Base-by-base conservation (phyloP, 345 rosid genomes). In the Corchorus olitorius region DNA sequence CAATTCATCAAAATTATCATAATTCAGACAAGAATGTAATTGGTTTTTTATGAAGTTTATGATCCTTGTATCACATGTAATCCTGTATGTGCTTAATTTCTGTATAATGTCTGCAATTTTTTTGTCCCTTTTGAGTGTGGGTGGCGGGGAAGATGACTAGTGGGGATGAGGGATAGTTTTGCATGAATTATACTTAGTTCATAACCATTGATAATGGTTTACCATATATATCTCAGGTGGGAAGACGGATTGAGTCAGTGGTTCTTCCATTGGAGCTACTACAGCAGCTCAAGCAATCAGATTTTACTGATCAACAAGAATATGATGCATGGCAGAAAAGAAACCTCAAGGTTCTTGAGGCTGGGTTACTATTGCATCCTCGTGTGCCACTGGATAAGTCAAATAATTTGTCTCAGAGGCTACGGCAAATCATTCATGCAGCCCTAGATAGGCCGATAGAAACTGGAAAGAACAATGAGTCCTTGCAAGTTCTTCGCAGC, bases 401-500 rank as follows among this genome's bases (percentile, higher is more conserved):
- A 6, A 91, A 86, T 81, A 37, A 76, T 70, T 70, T 85, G 8
- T 83, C 95, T 11, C 98, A 93, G 75, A 80, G 97, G 11, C 76
- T 96, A 58, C 86, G 91, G 16, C 97, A 96, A 76, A 89, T 91
- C 1, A 88, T 96, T 73, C 87, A 87, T 63, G 91, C 83, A 9
- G 95, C 98, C 66, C 55, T 92, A 56, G 97, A 90, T 70, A 80
- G 90, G 76, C 92, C 93, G 45, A 82, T 93, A 35, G 99, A 96
- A 82, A 92, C 98, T 6, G 99, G 99, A 72, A 86, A 86, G 86
- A 93, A 96, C 68, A 95, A 90, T 64, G 99, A 96, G 86, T 85
- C 94, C 12, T 90, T 96, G 99, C 98, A 96, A 72, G 89, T 88
- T 77, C 97, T 96, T 78, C 91, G 99, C 10, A 88, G 93, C 49